A percentile compares a stretch with the other conserved stretches of the same genome.
Evolutionary conservation across 306 rosid species (phyloP).

Genomic region (Bauhinia variegata): DNA sequence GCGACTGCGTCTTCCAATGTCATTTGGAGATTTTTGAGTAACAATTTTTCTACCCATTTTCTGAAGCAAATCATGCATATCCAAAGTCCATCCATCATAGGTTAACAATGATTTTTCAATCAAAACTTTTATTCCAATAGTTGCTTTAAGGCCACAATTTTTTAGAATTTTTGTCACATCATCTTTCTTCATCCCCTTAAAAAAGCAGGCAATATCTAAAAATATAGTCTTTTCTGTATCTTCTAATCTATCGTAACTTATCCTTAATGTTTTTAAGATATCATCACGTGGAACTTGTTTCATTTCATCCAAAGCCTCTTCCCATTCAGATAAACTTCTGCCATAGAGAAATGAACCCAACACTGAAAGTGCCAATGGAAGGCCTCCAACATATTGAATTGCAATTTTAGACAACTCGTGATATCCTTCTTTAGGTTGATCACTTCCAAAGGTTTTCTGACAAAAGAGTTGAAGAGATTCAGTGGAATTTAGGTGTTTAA

Average conservation of each 20-base stretch:
- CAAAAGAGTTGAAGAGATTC: constrained; percentile 16
- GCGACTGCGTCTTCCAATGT: neutral
- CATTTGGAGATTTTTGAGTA: neutral
- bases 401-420: neutral
- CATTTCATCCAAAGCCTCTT: neutral
- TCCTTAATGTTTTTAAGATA: neutral
- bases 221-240: constrained; percentile 9
- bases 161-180: constrained; percentile 19
- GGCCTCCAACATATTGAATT: neutral
- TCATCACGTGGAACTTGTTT: neutral
- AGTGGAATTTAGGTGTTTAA: neutral
- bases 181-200: constrained; percentile 3
- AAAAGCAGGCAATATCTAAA: constrained; percentile 34
- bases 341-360: neutral
- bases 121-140: neutral
- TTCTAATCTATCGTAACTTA: constrained; percentile 5
- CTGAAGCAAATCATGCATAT: constrained; percentile 6
- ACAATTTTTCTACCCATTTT: neutral
- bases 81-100: neutral
- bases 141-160: neutral
- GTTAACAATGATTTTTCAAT: neutral
- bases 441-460: neutral
- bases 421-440: neutral
- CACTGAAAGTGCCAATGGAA: constrained; percentile 9
- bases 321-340: neutral